Evolutionary conservation across 2,329 filamentous ascomycete genomes (phyloP).

Genomic region (Colletotrichum sp.): DNA sequence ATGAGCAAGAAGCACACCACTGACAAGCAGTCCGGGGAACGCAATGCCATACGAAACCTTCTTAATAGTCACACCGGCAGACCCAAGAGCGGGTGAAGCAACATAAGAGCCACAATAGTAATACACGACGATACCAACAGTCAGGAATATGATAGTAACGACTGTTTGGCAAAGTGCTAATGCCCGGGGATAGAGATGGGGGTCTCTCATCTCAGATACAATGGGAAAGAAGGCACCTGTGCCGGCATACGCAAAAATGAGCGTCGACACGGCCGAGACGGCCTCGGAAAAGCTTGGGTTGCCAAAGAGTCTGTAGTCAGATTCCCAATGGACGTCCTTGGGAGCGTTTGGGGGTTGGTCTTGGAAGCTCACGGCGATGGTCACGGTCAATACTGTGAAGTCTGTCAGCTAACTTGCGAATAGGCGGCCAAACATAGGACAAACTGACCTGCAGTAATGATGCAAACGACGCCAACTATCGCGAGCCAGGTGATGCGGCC

Average conservation of each 20-base stretch:
- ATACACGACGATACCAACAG: conserved; percentile 45
- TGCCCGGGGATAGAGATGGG: conserved; percentile 29
- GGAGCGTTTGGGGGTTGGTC: conserved; percentile 29
- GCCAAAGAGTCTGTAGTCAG: conserved; percentile 32
- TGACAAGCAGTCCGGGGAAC: conserved; percentile 31
- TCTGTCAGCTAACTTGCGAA: not conserved
- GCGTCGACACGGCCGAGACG: conserved; percentile 32
- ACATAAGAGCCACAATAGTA: conserved; percentile 50
- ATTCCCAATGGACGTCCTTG: conserved; percentile 22
- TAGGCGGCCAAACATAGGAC: not conserved
- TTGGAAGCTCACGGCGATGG: conserved; percentile 33
- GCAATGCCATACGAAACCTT: conserved; percentile 47
- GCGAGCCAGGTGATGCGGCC: conserved; percentile 35
- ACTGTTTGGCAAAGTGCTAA: conserved; percentile 28
- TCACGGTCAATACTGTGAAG: conserved; percentile 28
- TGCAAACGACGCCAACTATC: conserved; percentile 28
- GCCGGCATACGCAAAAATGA: conserved; percentile 43
- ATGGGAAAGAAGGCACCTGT: conserved; percentile 38
- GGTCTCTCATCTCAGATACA: conserved; percentile 37
- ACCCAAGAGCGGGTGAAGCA: conserved; percentile 50
- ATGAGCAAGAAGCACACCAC: conserved; percentile 28
- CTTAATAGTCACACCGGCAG: conserved; percentile 44
- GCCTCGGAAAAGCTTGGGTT: conserved; percentile 33
- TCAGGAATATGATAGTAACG: conserved; percentile 35
- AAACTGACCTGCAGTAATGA: conserved; percentile 22